Conservation (phyloP, 78 protist genomes). For the Emiliania huxleyi region DNA sequence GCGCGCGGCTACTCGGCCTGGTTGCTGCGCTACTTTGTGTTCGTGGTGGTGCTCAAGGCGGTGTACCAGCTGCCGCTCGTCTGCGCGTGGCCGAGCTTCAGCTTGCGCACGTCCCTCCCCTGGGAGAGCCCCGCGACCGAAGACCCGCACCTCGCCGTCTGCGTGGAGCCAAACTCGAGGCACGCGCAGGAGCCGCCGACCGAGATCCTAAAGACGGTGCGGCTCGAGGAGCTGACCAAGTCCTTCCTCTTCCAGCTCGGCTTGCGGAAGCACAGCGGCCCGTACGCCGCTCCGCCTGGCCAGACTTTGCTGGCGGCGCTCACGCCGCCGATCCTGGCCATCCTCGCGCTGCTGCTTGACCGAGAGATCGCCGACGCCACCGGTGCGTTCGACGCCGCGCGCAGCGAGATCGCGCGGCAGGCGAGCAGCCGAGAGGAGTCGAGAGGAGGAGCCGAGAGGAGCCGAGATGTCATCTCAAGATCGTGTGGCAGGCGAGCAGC, state of each 20-base stretch:
- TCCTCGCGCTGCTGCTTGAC: not conserved
- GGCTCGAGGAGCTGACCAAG: not conserved
- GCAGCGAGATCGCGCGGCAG: too few relatives aligned
- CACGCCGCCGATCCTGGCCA: not conserved
- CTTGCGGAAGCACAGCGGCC: not conserved
- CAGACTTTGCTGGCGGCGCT: not conserved
- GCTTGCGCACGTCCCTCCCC: not conserved
- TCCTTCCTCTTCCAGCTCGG: not conserved
- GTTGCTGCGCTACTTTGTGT: not conserved
- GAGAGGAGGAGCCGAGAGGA: too few relatives aligned
- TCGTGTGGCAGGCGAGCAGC: too few relatives aligned
- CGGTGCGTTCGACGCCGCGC: not conserved
- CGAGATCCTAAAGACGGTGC: too few relatives aligned
- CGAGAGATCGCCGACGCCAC: not conserved
- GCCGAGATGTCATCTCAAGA: too few relatives aligned
- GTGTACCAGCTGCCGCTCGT: not conserved
- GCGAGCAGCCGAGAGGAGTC: too few relatives aligned
- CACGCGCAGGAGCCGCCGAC: too few relatives aligned
- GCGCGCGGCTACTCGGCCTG: not conserved
- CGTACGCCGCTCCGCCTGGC: not conserved
- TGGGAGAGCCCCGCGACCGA: too few relatives aligned
- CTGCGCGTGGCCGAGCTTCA: not conserved
- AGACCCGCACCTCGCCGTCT: too few relatives aligned
- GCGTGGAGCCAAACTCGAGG: too few relatives aligned
- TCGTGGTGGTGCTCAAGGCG: not conserved